Conservation (phyloP, 768 basidiomycete genomes). For the Macrocybe gigantea region DNA sequence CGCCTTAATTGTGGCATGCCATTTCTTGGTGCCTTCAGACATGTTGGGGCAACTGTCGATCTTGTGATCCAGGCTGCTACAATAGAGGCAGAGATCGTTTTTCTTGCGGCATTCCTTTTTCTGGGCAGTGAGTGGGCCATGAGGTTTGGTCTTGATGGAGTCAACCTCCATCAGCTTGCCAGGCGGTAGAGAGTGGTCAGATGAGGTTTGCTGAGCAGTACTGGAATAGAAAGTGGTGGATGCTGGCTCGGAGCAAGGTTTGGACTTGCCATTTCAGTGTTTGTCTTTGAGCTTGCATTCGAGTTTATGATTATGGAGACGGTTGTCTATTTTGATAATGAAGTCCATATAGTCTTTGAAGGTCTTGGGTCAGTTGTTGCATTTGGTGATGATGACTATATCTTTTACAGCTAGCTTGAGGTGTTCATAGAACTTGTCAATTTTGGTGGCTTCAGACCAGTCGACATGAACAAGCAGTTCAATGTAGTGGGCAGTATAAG, state of each 20-base stretch:
- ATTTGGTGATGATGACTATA: constrained; percentile 11
- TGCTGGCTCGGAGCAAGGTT: neutral
- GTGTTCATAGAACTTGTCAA: constrained; percentile 21
- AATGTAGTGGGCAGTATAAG: constrained; percentile 20
- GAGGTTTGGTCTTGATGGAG: constrained; percentile 10
- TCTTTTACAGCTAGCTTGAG: constrained; percentile 22
- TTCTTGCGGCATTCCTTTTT: constrained; percentile 18
- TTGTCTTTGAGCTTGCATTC: constrained; percentile 7
- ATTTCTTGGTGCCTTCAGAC: constrained; percentile 3
- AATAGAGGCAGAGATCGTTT: constrained; percentile 29
- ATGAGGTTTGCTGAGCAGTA: constrained; percentile 1
- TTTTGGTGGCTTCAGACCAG: constrained; percentile 24
- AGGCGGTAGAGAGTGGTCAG: constrained; percentile 9
- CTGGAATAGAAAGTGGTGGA: neutral
- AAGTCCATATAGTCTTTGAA: constrained; percentile 15
- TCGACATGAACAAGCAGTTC: constrained; percentile 20
- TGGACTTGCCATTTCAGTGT: constrained; percentile 4
- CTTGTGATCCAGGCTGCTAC: constrained; percentile 24
- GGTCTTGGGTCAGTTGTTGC: constrained; percentile 9
- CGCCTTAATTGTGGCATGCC: constrained; percentile 3
- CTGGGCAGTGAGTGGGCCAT: constrained; percentile 19
- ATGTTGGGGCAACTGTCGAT: constrained; percentile 20
- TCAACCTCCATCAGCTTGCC: constrained; percentile 27
- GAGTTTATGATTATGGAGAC: constrained; percentile 12
- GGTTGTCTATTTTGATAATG: constrained; percentile 19